Conservation (phyloP, 352 stramenopile species). For the Phytopythium delawarense region DNA sequence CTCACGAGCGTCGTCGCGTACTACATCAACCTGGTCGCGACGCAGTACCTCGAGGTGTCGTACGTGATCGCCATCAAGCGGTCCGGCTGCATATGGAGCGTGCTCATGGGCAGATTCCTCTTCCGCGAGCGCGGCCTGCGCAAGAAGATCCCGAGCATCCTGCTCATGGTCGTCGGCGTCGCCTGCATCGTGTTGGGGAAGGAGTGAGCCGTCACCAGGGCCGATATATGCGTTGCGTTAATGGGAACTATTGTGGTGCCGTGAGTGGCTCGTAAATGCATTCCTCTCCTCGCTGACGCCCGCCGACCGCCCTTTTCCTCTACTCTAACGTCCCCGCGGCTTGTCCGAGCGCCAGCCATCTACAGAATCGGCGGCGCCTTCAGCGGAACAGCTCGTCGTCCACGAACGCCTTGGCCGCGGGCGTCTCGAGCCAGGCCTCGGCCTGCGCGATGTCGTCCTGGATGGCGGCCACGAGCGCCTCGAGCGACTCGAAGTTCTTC, state of each 20-base stretch:
- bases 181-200: slow-evolving; percentile 76
- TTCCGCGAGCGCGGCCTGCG: slow-evolving; percentile 66
- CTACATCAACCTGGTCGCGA: slow-evolving; percentile 81
- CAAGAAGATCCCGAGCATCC: slow-evolving; percentile 81
- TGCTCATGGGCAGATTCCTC: slow-evolving; percentile 66
- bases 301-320: not conserved
- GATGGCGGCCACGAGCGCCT: slow-evolving; percentile 91
- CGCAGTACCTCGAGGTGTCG: slow-evolving; percentile 72
- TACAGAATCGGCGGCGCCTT: not conserved
- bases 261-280: not conserved
- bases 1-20: slow-evolving; percentile 77
- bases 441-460: slow-evolving; percentile 77
- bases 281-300: not conserved
- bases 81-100: slow-evolving; percentile 81
- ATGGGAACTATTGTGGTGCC: not conserved
- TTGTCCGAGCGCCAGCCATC: not conserved
- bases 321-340: not conserved
- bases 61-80: slow-evolving; percentile 86
- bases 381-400: slow-evolving; percentile 43
- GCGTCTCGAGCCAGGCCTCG: slow-evolving; percentile 56
- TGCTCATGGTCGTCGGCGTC: slow-evolving; percentile 77
- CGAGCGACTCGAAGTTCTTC: slow-evolving; percentile 92
- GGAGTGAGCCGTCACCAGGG: slow-evolving; percentile 16
- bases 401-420: slow-evolving; percentile 47
- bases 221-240: not conserved